A percentile compares a stretch with the other conserved stretches of the same genome.
Conservation (phyloP, 163 green algal species). For the Dunaliella salina region DNA sequence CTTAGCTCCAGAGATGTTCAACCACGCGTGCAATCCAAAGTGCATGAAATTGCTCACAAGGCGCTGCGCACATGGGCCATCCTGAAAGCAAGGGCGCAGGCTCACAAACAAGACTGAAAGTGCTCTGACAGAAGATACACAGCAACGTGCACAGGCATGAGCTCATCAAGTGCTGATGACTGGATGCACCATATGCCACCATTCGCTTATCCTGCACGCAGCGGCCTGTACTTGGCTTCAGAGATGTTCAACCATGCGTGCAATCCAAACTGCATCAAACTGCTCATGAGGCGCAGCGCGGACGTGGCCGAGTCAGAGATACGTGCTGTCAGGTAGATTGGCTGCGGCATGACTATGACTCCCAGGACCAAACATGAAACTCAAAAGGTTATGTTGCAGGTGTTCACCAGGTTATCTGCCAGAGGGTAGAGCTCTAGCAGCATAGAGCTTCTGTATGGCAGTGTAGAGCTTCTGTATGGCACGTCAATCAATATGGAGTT, state of each 20-base stretch:
- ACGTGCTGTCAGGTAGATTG: neutral
- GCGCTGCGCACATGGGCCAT: neutral
- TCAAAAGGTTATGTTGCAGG: too few relatives aligned
- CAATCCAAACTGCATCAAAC: conserved; percentile 11
- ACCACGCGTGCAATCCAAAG: conserved; percentile 10
- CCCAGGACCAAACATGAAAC: too few relatives aligned
- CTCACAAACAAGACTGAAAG: too few relatives aligned
- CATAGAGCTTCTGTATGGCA: too few relatives aligned
- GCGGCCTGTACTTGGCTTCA: conserved; percentile 2
- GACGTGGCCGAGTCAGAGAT: neutral
- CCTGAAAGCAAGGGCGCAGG: neutral
- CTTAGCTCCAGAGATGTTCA: conserved; percentile 7
- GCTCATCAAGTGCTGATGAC: neutral
- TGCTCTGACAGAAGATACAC: too few relatives aligned
- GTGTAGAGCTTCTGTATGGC: too few relatives aligned
- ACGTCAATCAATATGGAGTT: too few relatives aligned
- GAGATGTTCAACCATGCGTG: conserved; percentile 13
- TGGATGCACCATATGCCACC: neutral
- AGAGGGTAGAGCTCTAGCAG: too few relatives aligned
- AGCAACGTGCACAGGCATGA: too few relatives aligned
- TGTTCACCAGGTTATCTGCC: too few relatives aligned
- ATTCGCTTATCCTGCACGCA: neutral
- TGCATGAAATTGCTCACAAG: conserved; percentile 3
- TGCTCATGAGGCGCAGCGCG: neutral
- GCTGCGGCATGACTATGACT: too few relatives aligned